phyloP scores from a whole-genome alignment of 1,139 yeast genomes.

The Yamadazyma triangularis region DNA sequence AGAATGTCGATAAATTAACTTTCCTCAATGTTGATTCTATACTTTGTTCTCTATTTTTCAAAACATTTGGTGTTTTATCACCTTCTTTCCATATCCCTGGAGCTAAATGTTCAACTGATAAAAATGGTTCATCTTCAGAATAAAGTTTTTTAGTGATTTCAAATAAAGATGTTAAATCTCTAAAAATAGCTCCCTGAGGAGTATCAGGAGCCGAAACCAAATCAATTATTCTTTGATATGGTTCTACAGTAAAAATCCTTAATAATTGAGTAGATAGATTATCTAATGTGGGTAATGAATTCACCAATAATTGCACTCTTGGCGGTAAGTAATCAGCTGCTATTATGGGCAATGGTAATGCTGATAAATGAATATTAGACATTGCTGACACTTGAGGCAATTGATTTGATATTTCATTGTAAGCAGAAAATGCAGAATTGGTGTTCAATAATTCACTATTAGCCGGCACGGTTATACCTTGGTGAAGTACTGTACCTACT shows the following conservation, averaged over 20 bases:
- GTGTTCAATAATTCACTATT: constrained; percentile 42
- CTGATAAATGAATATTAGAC: constrained; percentile 52
- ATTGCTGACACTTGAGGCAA: constrained; percentile 35
- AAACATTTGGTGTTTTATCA: constrained; percentile 52
- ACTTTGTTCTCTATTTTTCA: constrained; percentile 58
- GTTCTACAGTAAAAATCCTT: constrained; percentile 61
- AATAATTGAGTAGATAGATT: constrained; percentile 71
- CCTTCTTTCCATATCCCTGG: constrained; percentile 68
- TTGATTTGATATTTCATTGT: constrained; percentile 38
- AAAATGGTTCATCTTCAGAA: constrained; percentile 63
- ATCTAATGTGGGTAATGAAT: constrained; percentile 69
- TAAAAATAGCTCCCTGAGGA: constrained; percentile 69
- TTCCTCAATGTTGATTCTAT: constrained; percentile 71
- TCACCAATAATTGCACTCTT: constrained; percentile 56
- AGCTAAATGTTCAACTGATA: constrained; percentile 56
- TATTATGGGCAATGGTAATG: constrained; percentile 52
- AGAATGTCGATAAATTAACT: constrained; percentile 81
- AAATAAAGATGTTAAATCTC: constrained; percentile 67
- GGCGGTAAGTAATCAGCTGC: constrained; percentile 57
- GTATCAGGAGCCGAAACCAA: constrained; percentile 71
- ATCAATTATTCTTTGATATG: constrained; percentile 70
- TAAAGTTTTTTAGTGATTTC: constrained; percentile 66
- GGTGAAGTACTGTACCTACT: constrained; percentile 11
- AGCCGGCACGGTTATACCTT: constrained; percentile 31
- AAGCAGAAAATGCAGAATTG: constrained; percentile 40